Evolutionary conservation across 345 rosid species (phyloP).

Genomic region (Limnanthes douglasii): DNA sequence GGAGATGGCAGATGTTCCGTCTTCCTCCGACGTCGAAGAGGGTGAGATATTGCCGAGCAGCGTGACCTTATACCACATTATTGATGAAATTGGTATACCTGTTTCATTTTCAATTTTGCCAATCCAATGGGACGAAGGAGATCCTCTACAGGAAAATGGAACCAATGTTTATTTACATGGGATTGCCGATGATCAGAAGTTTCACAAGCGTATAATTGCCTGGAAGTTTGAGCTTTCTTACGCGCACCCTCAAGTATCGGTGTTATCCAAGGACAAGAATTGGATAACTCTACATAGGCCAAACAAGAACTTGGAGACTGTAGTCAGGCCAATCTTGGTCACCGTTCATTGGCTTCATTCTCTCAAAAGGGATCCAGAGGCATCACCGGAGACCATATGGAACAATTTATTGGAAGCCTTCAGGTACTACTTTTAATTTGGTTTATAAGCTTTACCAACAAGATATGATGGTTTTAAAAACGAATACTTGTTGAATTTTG

Average conservation of each 20-base stretch:
- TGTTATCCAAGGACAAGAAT: conserved; percentile 14
- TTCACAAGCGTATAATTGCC: conserved; percentile 20
- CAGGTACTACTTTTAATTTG: conserved; percentile 9
- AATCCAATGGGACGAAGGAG: conserved; percentile 14
- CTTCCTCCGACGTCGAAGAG: too few species aligned
- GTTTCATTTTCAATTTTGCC: conserved; percentile 25
- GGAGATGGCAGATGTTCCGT: too few species aligned
- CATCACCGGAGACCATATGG: conserved; percentile 16
- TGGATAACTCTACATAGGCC: conserved; percentile 26
- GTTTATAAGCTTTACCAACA: not conserved
- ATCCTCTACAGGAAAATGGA: conserved; percentile 1
- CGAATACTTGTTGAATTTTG: too few species aligned
- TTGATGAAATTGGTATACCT: conserved; percentile 13
- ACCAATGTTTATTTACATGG: conserved; percentile 18
- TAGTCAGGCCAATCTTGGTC: conserved; percentile 16
- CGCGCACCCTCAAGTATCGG: conserved; percentile 16
- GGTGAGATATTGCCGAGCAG: conserved; percentile 17
- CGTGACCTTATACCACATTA: conserved; percentile 20
- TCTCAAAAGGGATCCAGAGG: conserved; percentile 12
- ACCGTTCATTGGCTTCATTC: conserved; percentile 29
- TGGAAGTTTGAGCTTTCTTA: conserved; percentile 29
- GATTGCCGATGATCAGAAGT: conserved; percentile 12
- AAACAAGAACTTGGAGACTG: conserved; percentile 17
- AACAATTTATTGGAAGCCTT: conserved; percentile 18
- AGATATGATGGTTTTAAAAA: too few species aligned